These are phyloP conservation scores for Salix udensis DNA, from an alignment of 345 rosid genomes.

Conservation along the genomic window DNA sequence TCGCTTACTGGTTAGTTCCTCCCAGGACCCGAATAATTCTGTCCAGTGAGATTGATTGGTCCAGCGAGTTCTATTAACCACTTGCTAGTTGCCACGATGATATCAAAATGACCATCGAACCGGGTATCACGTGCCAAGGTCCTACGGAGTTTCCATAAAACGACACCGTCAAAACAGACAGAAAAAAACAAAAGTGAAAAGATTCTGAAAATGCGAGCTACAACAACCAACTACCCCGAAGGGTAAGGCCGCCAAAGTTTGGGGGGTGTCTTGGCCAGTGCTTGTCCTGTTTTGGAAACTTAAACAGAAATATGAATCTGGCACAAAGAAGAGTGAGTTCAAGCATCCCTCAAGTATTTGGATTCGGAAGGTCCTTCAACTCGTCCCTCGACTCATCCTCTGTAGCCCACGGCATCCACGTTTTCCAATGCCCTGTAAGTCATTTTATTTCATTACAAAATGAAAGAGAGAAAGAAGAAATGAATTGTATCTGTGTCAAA, in stretches of 20 bases:
- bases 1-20: not conserved
- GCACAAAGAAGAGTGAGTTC: constrained; percentile 32
- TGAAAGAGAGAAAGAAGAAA: not conserved
- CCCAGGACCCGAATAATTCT: not conserved
- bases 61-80: not conserved
- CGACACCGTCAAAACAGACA: not conserved
- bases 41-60: not conserved
- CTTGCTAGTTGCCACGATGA: not conserved
- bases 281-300: not conserved
- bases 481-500: not conserved
- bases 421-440: constrained; percentile 88
- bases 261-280: not conserved
- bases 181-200: not conserved
- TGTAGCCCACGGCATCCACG: constrained; percentile 74
- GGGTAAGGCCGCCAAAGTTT: constrained; percentile 14
- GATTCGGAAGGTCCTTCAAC: constrained; percentile 51
- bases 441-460: not conserved
- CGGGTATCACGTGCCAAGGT: not conserved
- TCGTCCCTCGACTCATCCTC: constrained; percentile 45
- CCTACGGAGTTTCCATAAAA: not conserved
- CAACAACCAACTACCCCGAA: constrained; percentile 1
- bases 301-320: constrained; percentile 26
- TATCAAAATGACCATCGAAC: not conserved
- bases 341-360: constrained; percentile 30
- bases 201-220: not conserved